Percentiles rank a stretch among this genome's conserved stretches.
Conservation (phyloP, 257 asterid species). For the Gardenia jasminoides region DNA sequence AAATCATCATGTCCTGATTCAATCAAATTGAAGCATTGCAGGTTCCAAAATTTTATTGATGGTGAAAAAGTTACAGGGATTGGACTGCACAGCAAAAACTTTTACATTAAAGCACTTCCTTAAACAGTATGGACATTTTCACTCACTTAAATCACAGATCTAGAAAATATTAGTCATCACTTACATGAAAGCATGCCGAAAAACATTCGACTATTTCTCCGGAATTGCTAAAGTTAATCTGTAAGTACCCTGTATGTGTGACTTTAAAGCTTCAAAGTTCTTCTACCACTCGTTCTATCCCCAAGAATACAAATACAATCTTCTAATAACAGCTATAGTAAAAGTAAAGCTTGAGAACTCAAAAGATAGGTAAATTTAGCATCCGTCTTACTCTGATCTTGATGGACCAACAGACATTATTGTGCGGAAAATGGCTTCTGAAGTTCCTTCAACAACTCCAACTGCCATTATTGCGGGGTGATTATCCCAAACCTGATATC, state of each 20-base stretch:
- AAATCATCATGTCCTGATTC: background rate
- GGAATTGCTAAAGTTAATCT: background rate
- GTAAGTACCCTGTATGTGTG: background rate
- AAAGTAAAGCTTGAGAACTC: background rate
- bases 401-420: constrained; percentile 97
- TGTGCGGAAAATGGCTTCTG: constrained; percentile 89
- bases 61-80: background rate
- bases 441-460: constrained; percentile 88
- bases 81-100: background rate
- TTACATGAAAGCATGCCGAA: background rate
- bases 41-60: too few species aligned
- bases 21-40: background rate
- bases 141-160: background rate
- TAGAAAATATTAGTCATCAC: background rate
- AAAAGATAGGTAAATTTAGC: background rate
- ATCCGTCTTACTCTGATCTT: constrained; percentile 77
- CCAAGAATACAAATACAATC: background rate
- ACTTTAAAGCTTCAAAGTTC: background rate
- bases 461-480: constrained; percentile 97
- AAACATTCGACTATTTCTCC: background rate
- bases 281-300: background rate
- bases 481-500: constrained; percentile 55
- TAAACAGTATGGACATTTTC: background rate
- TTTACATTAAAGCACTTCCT: background rate
- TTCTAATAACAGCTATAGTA: background rate